phyloP scores from a whole-genome alignment of 176 grass and related monocot species.

The Eremochloa ophiuroides region DNA sequence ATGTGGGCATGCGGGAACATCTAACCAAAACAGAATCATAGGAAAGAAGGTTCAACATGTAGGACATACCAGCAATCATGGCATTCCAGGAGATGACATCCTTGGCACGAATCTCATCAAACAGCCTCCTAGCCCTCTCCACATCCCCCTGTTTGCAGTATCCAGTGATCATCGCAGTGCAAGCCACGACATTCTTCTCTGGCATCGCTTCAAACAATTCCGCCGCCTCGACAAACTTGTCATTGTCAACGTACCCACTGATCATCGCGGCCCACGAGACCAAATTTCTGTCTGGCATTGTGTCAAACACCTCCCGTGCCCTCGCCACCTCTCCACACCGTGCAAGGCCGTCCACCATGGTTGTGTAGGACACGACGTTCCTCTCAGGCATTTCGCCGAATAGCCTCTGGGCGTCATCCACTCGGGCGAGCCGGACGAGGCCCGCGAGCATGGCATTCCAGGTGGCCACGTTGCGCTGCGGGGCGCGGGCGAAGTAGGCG shows the following conservation, averaged over 20 bases:
- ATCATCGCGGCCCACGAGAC: slow-evolving; percentile 82
- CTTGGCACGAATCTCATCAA: slow-evolving; percentile 62
- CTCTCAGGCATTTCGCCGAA: slow-evolving; percentile 59
- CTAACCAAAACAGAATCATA: not conserved
- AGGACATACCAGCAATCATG: slow-evolving; percentile 54
- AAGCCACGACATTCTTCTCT: slow-evolving; percentile 63
- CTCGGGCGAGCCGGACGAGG: slow-evolving; percentile 44
- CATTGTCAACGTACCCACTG: slow-evolving; percentile 60
- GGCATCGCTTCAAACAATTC: slow-evolving; percentile 67
- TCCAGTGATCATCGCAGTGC: slow-evolving; percentile 62
- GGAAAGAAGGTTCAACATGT: not conserved
- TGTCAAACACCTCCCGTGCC: slow-evolving; percentile 66
- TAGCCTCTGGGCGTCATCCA: slow-evolving; percentile 48
- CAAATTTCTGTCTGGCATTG: slow-evolving; percentile 61
- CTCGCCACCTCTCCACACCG: slow-evolving; percentile 36
- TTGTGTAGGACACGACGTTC: slow-evolving; percentile 81
- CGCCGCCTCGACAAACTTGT: slow-evolving; percentile 57
- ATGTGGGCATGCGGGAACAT: not conserved
- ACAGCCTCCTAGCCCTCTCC: slow-evolving; percentile 52
- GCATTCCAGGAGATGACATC: slow-evolving; percentile 88
- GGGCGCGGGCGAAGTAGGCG: slow-evolving; percentile 54
- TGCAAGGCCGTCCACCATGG: slow-evolving; percentile 66
- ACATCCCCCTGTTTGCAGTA: slow-evolving; percentile 68
- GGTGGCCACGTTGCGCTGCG: slow-evolving; percentile 60
- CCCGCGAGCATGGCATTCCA: slow-evolving; percentile 88